Evolutionary conservation across 345 rosid genomes (phyloP), one percentile per base, ranked within the genome.

Genomic region (Eucalyptus leucophloia): DNA sequence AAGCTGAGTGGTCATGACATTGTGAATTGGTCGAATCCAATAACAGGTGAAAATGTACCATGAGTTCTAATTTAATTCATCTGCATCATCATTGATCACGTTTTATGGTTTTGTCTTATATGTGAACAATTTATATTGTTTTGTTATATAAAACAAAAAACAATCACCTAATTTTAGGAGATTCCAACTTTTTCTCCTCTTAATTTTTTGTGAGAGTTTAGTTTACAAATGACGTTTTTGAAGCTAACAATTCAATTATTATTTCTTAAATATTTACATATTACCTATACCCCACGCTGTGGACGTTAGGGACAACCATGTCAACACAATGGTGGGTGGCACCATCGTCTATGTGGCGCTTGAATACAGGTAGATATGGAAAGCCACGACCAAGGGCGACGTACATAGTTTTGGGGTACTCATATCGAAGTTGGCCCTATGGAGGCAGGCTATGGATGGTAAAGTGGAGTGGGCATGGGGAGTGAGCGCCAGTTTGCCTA

Each of bases 301-400:
- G 30, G 93, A 95, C 26, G 95, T 86, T 0, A 96, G 97, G 88
- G 94, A 95, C 50, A 98, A 95, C 89, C 95, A 98, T 83, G 99
- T 98, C 72, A 97, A 94, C 94, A 97, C 98, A 4, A 95, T 92
- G 92, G 95, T 97, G 42, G 99, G 98, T 0, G 95, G 99, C 26
- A 98, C 99, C 2, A 87, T 97, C 2, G 98, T 98, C 10, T 98
- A 98, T 81, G 98, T 94, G 49, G 98, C 95, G 17, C 99, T 95
- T 1, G 96, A 98, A 91, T 98, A 96, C 24, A 95, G 96, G 49
- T 99, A 96, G 89, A 96, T 96, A 44, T 97, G 98, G 96, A 95
- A 94, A 42, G 99, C 99, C 8, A 98, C 98, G 2, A 95, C 97
- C 10, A 96, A 96, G 86, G 99, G 98, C 3, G 97, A 98, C 53